Percentiles rank a stretch among this genome's conserved stretches.
Evolutionary conservation across 106 monocot species (phyloP).

Genomic region (Acanthochlamys bracteata): DNA sequence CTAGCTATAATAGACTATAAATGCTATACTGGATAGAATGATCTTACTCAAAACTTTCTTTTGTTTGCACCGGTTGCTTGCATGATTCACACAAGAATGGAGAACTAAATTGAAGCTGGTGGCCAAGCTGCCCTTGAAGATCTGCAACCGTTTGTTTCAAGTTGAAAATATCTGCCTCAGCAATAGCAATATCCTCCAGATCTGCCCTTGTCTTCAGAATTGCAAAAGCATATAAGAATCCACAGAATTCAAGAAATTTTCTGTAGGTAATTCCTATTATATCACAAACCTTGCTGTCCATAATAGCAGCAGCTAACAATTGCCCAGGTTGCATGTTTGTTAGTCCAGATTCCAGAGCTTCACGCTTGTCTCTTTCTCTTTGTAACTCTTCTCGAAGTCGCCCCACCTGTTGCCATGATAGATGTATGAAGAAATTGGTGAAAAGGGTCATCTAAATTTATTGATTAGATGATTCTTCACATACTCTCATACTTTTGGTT

Average conservation of each 20-base stretch:
- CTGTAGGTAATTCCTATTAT: not conserved
- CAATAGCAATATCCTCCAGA: constrained; percentile 64
- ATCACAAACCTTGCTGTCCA: constrained; percentile 50
- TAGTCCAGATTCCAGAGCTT: constrained; percentile 63
- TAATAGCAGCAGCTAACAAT: constrained; percentile 14
- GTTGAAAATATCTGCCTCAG: constrained; percentile 59
- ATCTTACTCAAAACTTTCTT: not conserved
- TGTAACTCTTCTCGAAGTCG: constrained; percentile 52
- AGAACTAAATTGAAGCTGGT: constrained; percentile 16
- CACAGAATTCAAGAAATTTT: constrained; percentile 1
- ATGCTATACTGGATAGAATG: not conserved
- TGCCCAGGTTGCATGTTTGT: constrained; percentile 37
- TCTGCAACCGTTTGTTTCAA: constrained; percentile 59
- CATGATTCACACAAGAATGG: constrained; percentile 39
- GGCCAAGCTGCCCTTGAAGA: constrained; percentile 47
- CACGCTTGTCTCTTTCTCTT: constrained; percentile 61
- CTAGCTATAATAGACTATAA: not conserved
- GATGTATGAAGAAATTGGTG: too few relatives aligned
- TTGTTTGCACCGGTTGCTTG: constrained; percentile 17
- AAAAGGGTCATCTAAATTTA: too few relatives aligned
- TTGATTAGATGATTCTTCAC: too few relatives aligned
- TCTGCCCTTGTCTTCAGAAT: constrained; percentile 45
- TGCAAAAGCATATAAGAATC: constrained; percentile 1
- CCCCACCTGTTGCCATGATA: constrained; percentile 44
- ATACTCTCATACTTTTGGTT: too few relatives aligned